Evolutionary conservation across 1,139 yeast species (phyloP).

Genomic region (Hemisphaericaspora lyxosophila): DNA sequence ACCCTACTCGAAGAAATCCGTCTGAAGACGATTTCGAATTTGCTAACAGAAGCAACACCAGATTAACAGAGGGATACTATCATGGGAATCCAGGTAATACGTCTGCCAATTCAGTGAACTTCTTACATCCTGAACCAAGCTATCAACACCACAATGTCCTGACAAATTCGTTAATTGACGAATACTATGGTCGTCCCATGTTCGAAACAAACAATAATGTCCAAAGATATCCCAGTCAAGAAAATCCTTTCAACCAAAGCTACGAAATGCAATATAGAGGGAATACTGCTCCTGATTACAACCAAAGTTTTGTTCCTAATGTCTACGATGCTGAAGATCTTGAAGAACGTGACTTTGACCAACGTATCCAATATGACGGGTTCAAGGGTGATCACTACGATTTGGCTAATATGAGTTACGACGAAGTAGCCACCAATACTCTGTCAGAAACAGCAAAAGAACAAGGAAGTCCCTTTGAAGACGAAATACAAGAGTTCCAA

Average conservation of each 20-base stretch:
- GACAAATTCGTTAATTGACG: constrained; percentile 11
- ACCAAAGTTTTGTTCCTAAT: constrained; percentile 49
- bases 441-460: constrained; percentile 15
- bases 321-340: constrained; percentile 42
- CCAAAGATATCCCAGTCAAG: constrained; percentile 13
- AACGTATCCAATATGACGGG: constrained; percentile 39
- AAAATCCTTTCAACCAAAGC: constrained; percentile 19
- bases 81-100: constrained; percentile 10
- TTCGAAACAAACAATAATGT: constrained; percentile 25
- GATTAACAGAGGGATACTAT: constrained; percentile 18
- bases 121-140: constrained; percentile 35
- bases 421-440: constrained; percentile 10
- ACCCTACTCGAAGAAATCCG: constrained; percentile 7
- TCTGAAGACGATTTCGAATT: constrained; percentile 12
- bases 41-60: constrained; percentile 15
- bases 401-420: constrained; percentile 29
- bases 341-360: constrained; percentile 44
- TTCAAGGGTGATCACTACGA: constrained; percentile 48
- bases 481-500: constrained; percentile 23
- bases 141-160: constrained; percentile 16
- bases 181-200: constrained; percentile 27
- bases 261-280: constrained; percentile 32
- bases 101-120: constrained; percentile 27
- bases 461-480: constrained; percentile 35
- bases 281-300: constrained; percentile 26